Conservation (phyloP, 106 monocot species). For the Acorus calamus region DNA sequence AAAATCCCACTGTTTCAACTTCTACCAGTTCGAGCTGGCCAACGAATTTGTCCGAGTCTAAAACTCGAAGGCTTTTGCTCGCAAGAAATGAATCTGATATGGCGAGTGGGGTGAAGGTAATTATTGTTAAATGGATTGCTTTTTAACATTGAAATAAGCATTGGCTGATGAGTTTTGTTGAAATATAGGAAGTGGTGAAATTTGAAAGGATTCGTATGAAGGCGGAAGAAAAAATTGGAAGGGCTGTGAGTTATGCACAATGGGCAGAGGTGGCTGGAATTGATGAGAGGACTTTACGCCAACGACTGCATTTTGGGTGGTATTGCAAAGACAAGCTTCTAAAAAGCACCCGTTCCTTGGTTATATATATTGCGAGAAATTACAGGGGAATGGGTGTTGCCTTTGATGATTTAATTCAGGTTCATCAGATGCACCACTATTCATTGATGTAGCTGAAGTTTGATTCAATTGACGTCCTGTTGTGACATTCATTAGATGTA, state of each 20-base stretch:
- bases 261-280: conserved; percentile 69
- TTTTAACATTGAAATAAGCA: neutral
- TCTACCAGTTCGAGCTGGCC: neutral
- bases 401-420: conserved; percentile 84
- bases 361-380: conserved; percentile 45
- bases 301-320: conserved; percentile 46
- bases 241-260: conserved; percentile 22
- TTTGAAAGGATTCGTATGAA: conserved; percentile 33
- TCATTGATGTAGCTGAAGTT: neutral
- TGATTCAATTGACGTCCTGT: neutral
- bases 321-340: conserved; percentile 53
- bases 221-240: conserved; percentile 41
- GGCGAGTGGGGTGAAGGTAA: conserved; percentile 70
- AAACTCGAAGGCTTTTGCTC: conserved; percentile 23
- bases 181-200: conserved; percentile 34
- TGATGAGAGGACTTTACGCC: conserved; percentile 37
- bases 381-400: conserved; percentile 65
- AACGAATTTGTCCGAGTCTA: conserved; percentile 8
- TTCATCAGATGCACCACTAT: conserved; percentile 11
- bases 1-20: conserved; percentile 1
- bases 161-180: neutral
- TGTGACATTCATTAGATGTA: conserved; percentile 10
- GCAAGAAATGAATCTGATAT: conserved; percentile 54
- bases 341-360: conserved; percentile 49
- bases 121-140: neutral